Base-by-base conservation (phyloP, 75 land plant species). In the Ceratopteris richardii region DNA sequence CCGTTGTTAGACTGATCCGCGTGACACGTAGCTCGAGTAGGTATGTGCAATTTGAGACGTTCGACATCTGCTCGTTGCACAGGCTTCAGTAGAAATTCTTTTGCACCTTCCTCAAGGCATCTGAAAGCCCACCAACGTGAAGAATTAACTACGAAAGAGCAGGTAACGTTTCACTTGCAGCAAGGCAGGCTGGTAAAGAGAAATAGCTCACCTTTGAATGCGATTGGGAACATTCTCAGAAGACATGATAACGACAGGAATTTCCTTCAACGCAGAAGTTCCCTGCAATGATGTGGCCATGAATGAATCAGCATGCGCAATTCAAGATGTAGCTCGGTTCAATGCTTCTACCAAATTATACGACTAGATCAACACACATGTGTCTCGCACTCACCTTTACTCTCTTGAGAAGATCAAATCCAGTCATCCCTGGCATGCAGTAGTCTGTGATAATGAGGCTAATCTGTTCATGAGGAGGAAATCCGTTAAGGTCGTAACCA, bases 341-440 rank as follows among this genome's bases (percentile, higher is more conserved):
- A n/a, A n/a, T n/a, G n/a, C n/a, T n/a, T n/a, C n/a, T n/a, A n/a
- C n/a, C n/a, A n/a, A n/a, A n/a, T n/a, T n/a, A n/a, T n/a, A n/a
- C n/a, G n/a, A n/a, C n/a, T n/a, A n/a, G n/a, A n/a, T n/a, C n/a
- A n/a, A n/a, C n/a, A n/a, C n/a, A n/a, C n/a, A n/a, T n/a, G n/a
- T n/a, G n/a, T n/a, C n/a, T n/a, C n/a, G n/a, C 9, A 18, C 46
- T 29, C 58, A 86, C 96, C 83, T 90, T 90, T 31, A 90, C 60
- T 64, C 33, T 76, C 57, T 86, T 90, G 24, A 90, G 85, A 9
- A 90, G 78, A 12, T 90, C 96, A 50, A 73, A 86, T 0, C 96
- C 96, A 9, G 87, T 76, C 96, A 90, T 90, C 47, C 69, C 90
- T 16, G 96, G 96, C 96, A 90, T 90, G 47, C 78, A 80, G 62